Base-by-base conservation (phyloP, 164 flowering plant species). In the Piper betle region DNA sequence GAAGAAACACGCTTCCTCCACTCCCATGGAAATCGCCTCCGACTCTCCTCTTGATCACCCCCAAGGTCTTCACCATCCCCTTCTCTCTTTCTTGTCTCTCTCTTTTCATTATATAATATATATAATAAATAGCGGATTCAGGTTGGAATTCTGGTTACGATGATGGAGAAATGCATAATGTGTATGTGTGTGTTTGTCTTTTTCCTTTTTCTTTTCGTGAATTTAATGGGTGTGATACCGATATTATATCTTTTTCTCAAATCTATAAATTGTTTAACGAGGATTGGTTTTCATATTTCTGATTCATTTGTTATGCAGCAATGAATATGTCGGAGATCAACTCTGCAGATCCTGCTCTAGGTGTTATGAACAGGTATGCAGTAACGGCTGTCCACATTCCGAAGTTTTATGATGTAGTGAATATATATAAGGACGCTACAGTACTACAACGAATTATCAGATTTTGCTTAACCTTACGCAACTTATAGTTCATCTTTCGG, bases 251-350 rank as follows among this genome's bases (percentile, higher is more conserved):
- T 8, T 16, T 2, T 6, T 6, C 9, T n/a, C 19, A 7, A n/a
- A n/a, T 53, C 33, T 15, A 12, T 17, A 38, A 17, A 4, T 20
- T 39, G 37, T 39, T 58, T 9, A 38, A 38, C 18, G 38, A 9
- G 12, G 4, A 33, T 6, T 19, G 4, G 41, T 19, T 58, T 58
- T 58, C 17, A 6, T 39, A 15, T 9, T 3, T 0, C 39, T 58
- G 18, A 18, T 55, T 38, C 6, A 19, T 11, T 18, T 55, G 37
- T n/a, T 46, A 3, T 66, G 67, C 76, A 77, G 86, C 75, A 6
- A 78, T 79, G 79, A 82, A 80, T 53, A 75, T 76, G 15, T 71
- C 79, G 10, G 81, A 74, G 48, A 58, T 72, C 48, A 71, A 38
- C 53, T 65, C 66, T 64, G 13, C 62, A 3, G 64, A 43, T 3